phyloP scores from a whole-genome alignment of 2,329 filamentous ascomycete species.

The Tolypocladium tropicale region DNA sequence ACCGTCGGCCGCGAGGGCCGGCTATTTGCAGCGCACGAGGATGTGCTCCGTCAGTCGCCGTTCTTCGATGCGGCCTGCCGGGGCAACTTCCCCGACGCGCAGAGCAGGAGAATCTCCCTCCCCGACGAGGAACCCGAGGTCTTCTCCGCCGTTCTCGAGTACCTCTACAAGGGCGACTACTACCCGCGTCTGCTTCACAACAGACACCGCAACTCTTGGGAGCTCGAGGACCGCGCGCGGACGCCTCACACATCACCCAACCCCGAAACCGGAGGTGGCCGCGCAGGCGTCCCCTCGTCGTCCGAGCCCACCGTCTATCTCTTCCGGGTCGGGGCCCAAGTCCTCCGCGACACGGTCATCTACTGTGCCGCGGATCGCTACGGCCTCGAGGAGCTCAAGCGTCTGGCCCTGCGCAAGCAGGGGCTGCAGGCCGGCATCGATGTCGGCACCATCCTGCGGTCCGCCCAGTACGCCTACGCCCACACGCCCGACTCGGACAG shows the following conservation, averaged over 20 bases:
- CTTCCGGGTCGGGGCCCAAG: conserved; percentile 59
- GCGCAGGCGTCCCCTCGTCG: conserved; percentile 21
- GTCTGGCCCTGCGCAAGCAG: conserved; percentile 85
- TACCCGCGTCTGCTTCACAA: conserved; percentile 81
- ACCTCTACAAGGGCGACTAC: conserved; percentile 95
- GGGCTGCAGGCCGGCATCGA: conserved; percentile 88
- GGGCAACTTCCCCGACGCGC: conserved; percentile 61
- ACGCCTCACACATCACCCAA: conserved; percentile 42
- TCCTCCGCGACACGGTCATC: conserved; percentile 86
- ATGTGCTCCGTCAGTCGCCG: conserved; percentile 76
- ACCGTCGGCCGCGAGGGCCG: conserved; percentile 76
- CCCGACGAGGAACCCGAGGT: conserved; percentile 77
- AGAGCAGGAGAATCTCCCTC: conserved; percentile 69
- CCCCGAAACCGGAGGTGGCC: conserved; percentile 34
- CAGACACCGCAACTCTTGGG: conserved; percentile 79
- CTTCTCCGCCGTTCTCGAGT: conserved; percentile 90
- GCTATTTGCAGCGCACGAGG: conserved; percentile 90
- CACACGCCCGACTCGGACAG: conserved; percentile 91
- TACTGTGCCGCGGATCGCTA: conserved; percentile 91
- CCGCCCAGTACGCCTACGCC: conserved; percentile 89
- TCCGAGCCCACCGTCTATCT: conserved; percentile 53
- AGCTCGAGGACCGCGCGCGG: conserved; percentile 59
- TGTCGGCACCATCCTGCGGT: conserved; percentile 81
- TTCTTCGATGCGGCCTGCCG: conserved; percentile 69
- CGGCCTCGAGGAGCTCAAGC: conserved; percentile 85